phyloP scores from a whole-genome alignment of 352 stramenopile species.

The Globisporangium canariense region DNA sequence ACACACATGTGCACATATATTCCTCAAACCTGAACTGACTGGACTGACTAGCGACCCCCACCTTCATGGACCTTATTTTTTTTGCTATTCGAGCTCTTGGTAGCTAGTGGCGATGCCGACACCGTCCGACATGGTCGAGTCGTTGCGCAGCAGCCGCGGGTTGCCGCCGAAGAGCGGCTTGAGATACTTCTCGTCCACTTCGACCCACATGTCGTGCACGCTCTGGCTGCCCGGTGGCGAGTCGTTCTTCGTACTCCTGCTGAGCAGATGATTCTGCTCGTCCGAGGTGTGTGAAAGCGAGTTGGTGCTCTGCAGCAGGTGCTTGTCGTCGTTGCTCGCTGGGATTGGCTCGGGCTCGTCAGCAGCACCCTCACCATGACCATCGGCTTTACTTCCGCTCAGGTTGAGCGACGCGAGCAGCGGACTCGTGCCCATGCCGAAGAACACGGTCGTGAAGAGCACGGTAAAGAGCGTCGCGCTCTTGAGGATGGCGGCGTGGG shows the following conservation, averaged over 20 bases:
- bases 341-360: constrained; percentile 1
- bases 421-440: constrained; percentile 41
- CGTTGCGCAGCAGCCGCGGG: constrained; percentile 9
- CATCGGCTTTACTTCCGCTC: not conserved
- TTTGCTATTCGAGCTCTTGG: constrained; percentile 5
- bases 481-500: constrained; percentile 42
- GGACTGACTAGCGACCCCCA: not conserved
- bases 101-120: not conserved
- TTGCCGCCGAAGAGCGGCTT: constrained; percentile 39
- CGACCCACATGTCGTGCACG: constrained; percentile 28
- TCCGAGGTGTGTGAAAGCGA: not conserved
- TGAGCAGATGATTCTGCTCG: constrained; percentile 7
- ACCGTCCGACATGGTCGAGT: constrained; percentile 1
- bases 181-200: constrained; percentile 37
- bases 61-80: not conserved
- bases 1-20: not conserved
- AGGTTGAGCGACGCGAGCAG: constrained; percentile 27
- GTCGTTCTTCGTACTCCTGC: constrained; percentile 7
- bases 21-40: not conserved
- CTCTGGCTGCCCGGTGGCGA: constrained; percentile 12
- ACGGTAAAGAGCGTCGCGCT: constrained; percentile 56
- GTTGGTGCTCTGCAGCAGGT: constrained; percentile 3
- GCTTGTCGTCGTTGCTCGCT: not conserved
- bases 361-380: not conserved
- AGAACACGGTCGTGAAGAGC: constrained; percentile 49